Evolutionary conservation across 306 rosid genomes (phyloP), one percentile per base, ranked within the genome.

Genomic region (Fagus sylvatica): DNA sequence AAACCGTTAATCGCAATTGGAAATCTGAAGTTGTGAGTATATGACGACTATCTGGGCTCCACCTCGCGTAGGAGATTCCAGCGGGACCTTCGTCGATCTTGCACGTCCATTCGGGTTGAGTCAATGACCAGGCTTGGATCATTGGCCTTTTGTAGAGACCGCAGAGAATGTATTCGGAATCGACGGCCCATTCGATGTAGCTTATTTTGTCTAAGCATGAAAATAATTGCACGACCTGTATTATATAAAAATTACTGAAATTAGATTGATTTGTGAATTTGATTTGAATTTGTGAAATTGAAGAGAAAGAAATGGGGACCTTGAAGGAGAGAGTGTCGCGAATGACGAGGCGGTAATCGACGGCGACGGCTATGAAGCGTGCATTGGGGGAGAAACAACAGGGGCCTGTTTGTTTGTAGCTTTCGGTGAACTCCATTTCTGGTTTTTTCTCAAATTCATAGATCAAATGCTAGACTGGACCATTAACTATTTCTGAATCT

Each of bases 21-120:
- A 95, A 95, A 74, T 93, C 99, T 10, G 99, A 85, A 62, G 94
- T 93, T 57, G 99, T 95, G 76, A 93, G 91, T 87, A 95, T 95
- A 82, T 95, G 99, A 68, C 99, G 99, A 66, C 99, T 93, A 78
- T 95, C 99, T 1, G 99, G 99, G 79, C 99, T 95, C 99, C 99
- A 95, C 87, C 97, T 87, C 33, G 99, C 97, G 84, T 93, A 91
- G 33, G 96, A 91, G 77, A 95, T 95, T 41, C 99, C 99, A 3
- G 99, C 98, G 53, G 91, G 97, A 81, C 99, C 98, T 82, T 95
- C 99, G 62, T 95, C 99, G 82, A 95, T 95, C 87, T 95, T 95
- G 87, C 99, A 95, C 53, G 99, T 95, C 98, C 99, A 93, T 84
- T 95, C 99, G 9, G 99, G 98, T 84, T 95, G 98, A 66, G 89